Evolutionary conservation across 202 grass and related monocot genomes (phyloP), one percentile per base, ranked within the genome.

Genomic region (Carex arenaria): DNA sequence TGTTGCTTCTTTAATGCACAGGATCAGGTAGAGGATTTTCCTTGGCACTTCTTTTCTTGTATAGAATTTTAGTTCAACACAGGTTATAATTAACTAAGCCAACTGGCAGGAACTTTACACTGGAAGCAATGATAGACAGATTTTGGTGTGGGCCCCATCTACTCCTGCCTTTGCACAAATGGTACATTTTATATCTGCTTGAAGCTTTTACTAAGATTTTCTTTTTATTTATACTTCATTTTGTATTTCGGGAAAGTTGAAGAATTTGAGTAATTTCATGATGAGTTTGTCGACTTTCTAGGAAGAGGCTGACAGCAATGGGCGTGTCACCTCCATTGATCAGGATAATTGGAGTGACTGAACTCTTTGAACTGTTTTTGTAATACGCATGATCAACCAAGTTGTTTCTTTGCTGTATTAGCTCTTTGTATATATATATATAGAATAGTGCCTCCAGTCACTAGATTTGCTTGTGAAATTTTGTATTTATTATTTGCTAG

Each of bases 61-160:
- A 22, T 17, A 5, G 22, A 32, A 76, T 17, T 54, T 76, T 76
- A 32, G 6, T 56, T 54, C 42, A 76, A 9, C 4, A 10, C 13
- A 38, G 13, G 15, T 55, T 53, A 54, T 31, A 73, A 34, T n/a
- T 72, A 67, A 91, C 70, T 80, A 26, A 89, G 66, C 9, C 34
- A 55, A 38, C 65, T 82, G 84, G 22, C 84, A 98, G 95, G 95
- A 95, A 84, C 89, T 98, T 30, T 98, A 95, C 77, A 98, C 89
- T 78, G 95, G 95, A 67, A 93, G 95, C 86, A 98, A 98, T 22
- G 95, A 98, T 72, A 89, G 92, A 69, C 95, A 98, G 81, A 98
- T 98, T 87, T 93, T 98, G 84, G 92, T 98, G 82, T 98, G 92
- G 95, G 90, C 95, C 84, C 87, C 92, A 45, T 85, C 87, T 11